These are phyloP conservation scores for Penicillium freii DNA, from an alignment of 2,329 filamentous ascomycete species.

Conservation along the genomic window DNA sequence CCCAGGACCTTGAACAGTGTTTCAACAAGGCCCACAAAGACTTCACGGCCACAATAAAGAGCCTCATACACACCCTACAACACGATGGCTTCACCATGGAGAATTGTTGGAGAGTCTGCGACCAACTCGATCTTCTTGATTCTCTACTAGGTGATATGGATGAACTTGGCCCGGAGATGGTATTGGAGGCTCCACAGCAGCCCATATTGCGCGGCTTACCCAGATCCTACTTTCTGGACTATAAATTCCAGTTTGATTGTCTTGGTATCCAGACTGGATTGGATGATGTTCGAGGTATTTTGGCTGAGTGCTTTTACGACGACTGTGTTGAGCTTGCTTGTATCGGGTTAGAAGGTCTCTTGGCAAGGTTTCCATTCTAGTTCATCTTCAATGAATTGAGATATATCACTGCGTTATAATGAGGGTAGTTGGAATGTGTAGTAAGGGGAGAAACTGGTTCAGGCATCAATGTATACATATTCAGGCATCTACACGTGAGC, in stretches of 20 bases:
- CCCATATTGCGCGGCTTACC: not conserved
- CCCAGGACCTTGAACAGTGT: not conserved
- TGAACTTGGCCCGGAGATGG: not conserved
- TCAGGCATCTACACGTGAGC: too few species aligned
- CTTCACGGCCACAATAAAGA: not conserved
- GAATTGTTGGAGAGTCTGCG: not conserved
- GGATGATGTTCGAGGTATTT: not conserved
- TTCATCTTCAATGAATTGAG: not conserved
- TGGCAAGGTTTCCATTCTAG: not conserved
- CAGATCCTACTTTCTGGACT: not conserved
- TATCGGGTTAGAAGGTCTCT: not conserved
- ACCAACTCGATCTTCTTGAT: not conserved
- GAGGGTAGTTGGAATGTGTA: not conserved
- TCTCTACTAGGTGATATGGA: not conserved
- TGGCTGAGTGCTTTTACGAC: not conserved
- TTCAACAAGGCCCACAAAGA: not conserved
- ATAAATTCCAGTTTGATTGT: not conserved
- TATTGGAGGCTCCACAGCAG: not conserved
- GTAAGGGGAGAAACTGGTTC: too few species aligned
- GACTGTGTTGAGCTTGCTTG: not conserved
- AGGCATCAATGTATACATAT: too few species aligned
- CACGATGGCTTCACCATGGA: not conserved
- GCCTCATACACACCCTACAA: not conserved
- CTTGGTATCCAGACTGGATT: not conserved
- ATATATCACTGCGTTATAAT: too few species aligned